phyloP scores from a whole-genome alignment of 768 basidiomycete genomes.

The Paxillus rubicundulus region DNA sequence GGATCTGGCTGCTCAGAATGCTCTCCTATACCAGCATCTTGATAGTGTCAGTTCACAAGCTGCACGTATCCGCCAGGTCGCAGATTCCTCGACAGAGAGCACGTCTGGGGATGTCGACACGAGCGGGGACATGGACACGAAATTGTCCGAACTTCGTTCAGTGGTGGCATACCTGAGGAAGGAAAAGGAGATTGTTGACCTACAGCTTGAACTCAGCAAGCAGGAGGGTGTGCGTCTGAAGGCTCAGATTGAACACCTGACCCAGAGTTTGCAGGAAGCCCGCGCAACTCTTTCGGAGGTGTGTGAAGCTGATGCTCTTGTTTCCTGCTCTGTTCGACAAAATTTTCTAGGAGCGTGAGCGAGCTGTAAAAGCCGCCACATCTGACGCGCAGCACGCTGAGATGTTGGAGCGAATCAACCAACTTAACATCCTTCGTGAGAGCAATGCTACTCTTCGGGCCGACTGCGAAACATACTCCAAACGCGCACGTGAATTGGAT shows the following conservation, averaged over 20 bases:
- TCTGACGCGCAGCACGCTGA: conserved; percentile 81
- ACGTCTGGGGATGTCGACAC: conserved; percentile 44
- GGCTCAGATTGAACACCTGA: conserved; percentile 71
- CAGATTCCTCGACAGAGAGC: conserved; percentile 46
- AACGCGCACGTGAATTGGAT: conserved; percentile 67
- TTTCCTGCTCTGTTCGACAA: conserved; percentile 1
- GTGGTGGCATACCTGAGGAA: conserved; percentile 81
- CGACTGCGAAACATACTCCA: conserved; percentile 69
- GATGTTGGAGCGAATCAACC: conserved; percentile 82
- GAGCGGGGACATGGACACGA: conserved; percentile 54
- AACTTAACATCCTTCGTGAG: conserved; percentile 81
- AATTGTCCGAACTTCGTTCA: conserved; percentile 70
- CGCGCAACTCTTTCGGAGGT: conserved; percentile 72
- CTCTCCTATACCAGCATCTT: conserved; percentile 76
- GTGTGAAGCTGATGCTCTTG: conserved; percentile 7
- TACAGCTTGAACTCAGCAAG: conserved; percentile 78
- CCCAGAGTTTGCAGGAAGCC: conserved; percentile 67
- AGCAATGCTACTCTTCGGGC: conserved; percentile 83
- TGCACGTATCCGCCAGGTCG: conserved; percentile 71
- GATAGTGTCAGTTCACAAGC: conserved; percentile 84
- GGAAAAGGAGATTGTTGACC: conserved; percentile 90
- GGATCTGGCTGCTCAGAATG: conserved; percentile 74
- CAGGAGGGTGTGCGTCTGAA: conserved; percentile 74
- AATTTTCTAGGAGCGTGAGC: conserved; percentile 68
- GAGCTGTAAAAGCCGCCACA: conserved; percentile 64